Evolutionary conservation across 2,329 filamentous ascomycete species (phyloP), one percentile per base, ranked within the genome.

Genomic region (Claviceps monticola): DNA sequence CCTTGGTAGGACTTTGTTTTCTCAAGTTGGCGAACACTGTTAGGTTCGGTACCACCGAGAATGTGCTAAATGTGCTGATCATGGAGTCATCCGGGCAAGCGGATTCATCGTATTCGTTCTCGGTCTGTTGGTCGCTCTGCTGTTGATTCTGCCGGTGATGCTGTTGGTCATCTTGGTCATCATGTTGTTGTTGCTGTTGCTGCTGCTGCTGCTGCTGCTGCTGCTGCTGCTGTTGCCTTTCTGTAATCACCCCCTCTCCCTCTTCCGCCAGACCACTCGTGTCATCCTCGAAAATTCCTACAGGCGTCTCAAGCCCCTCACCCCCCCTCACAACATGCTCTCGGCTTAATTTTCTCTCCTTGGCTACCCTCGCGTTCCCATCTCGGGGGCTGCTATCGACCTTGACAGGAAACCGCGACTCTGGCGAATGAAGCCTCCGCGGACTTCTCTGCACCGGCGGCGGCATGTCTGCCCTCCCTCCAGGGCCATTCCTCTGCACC

Each of bases 1-100:
- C 66, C 60, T 79, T 83, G 23, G 73, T 71, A 14, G 82, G 80
- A 43, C 76, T 84, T 55, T 84, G 79, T 29, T 29, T 29, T 51
- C 83, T 81, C 51, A 93, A 70, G 56, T 82, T 82, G 8, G 87
- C 83, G 61, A 94, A 88, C 60, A 83, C 82, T 19, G 88, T 93
- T 80, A 93, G 80, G 60, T 91, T 88, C 5, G 88, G 88, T 51
- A 95, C 80, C 8, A 88, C 88, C 1, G 91, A 96, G 67, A 96
- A 96, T 13, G 78, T 82, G 71, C 88, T 95, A 64, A 95, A 86
- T 3, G 83, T 83, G 74, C 88, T 95, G 66, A 88, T 74, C 78
- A 84, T 69, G 45, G 82, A 85, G 58, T 88, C 83, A 57, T 88
- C 84, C 1, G 75, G 78, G 44, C 76, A 76, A 44, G 74, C 71